A percentile compares a stretch with the other conserved stretches of the same genome.
These are phyloP conservation scores for Astrothelium macrocarpum DNA, from an alignment of 495 filamentous ascomycete species.

Conservation along the genomic window DNA sequence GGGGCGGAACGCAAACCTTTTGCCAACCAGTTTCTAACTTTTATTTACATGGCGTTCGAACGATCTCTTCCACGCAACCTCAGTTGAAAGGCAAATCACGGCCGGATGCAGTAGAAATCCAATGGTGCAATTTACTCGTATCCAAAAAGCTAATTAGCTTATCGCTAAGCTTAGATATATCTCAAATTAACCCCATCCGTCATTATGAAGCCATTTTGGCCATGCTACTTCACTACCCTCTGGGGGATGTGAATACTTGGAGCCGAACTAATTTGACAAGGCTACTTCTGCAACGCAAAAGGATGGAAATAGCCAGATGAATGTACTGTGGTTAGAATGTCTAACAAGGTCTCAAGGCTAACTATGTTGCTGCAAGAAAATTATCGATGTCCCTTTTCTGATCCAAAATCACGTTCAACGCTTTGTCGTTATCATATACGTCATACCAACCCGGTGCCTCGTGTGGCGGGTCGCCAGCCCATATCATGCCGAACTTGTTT, in stretches of 20 bases:
- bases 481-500: constrained; percentile 25
- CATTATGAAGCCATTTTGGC: no score
- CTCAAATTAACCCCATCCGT: no score
- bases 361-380: not conserved
- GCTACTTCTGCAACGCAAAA: not conserved
- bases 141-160: no score
- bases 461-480: constrained; percentile 27
- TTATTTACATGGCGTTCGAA: no score
- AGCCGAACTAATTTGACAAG: not conserved
- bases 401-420: constrained; percentile 21
- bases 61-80: no score
- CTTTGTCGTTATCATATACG: constrained; percentile 24
- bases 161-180: no score
- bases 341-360: not conserved
- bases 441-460: constrained; percentile 27
- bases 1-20: no score
- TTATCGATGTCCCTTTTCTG: constrained; percentile 18
- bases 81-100: no score
- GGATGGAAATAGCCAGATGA: not conserved
- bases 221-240: no score
- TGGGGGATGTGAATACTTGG: not conserved
- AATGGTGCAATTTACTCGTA: no score
- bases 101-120: no score
- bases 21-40: no score
- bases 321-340: not conserved